These are phyloP conservation scores for Epichloe amarillans DNA, from an alignment of 2,329 filamentous ascomycete species.

Conservation along the genomic window DNA sequence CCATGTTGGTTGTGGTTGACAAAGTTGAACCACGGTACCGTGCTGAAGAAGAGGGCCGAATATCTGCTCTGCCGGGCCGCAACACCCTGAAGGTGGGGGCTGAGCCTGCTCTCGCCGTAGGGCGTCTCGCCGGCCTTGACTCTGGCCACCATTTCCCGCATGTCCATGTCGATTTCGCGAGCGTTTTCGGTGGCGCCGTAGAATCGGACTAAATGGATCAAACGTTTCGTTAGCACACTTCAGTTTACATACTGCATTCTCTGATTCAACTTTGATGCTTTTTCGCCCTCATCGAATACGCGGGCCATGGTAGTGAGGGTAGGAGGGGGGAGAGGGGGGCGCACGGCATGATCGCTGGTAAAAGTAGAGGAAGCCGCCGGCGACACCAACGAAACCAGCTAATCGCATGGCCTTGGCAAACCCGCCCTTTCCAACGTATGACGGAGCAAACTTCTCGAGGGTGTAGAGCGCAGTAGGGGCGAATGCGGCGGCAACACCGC, in stretches of 20 bases:
- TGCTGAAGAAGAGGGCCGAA: slow-evolving; percentile 67
- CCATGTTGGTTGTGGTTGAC: slow-evolving; percentile 94
- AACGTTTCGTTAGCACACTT: not conserved
- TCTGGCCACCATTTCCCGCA: slow-evolving; percentile 94
- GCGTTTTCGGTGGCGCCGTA: slow-evolving; percentile 90
- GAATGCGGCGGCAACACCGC: slow-evolving; percentile 52
- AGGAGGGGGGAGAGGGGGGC: slow-evolving; percentile 14
- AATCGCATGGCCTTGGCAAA: slow-evolving; percentile 77
- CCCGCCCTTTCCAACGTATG: slow-evolving; percentile 68
- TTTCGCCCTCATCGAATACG: not conserved
- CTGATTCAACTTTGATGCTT: slow-evolving; percentile 2
- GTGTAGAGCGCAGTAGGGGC: slow-evolving; percentile 61
- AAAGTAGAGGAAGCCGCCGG: slow-evolving; percentile 71
- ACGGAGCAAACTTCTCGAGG: slow-evolving; percentile 77
- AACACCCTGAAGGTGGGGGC: slow-evolving; percentile 85
- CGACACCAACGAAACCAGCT: slow-evolving; percentile 54
- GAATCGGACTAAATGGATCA: slow-evolving; percentile 58
- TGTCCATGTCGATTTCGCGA: slow-evolving; percentile 88
- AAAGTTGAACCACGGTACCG: slow-evolving; percentile 95
- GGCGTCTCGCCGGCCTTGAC: slow-evolving; percentile 85
- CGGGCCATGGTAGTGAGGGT: not conserved
- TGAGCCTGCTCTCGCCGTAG: slow-evolving; percentile 68
- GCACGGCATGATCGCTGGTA: slow-evolving; percentile 76
- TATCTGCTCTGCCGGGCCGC: slow-evolving; percentile 88
- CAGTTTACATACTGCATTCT: not conserved